Conservation (phyloP, 805 yeast genomes). For the Cephaloascus albidus region DNA sequence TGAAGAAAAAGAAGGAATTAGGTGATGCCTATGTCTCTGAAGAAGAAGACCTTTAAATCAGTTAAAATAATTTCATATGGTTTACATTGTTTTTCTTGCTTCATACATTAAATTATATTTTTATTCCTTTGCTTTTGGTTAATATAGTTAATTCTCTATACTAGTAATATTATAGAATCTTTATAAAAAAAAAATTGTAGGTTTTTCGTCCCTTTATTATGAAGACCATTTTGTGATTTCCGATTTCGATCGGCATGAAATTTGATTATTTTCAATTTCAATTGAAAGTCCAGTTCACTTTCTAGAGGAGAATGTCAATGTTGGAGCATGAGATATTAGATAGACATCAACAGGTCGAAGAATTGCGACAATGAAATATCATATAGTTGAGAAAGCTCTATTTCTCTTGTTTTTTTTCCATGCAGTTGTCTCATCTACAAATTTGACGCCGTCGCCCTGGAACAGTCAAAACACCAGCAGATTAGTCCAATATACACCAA, state of each 20-base stretch:
- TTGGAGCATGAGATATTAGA: constrained; percentile 5
- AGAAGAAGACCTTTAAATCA: constrained; percentile 73
- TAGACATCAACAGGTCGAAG: constrained; percentile 1
- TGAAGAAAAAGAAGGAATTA: constrained; percentile 99
- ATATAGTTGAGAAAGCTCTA: neutral
- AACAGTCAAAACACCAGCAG: neutral
- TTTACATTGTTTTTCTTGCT: constrained; percentile 1
- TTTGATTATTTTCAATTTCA: too few relatives aligned
- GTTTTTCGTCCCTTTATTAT: too few relatives aligned
- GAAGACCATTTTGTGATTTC: too few relatives aligned
- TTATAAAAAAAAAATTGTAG: too few relatives aligned
- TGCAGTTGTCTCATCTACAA: neutral
- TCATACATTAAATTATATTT: too few relatives aligned
- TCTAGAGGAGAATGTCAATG: too few relatives aligned
- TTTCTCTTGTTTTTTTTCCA: neutral
- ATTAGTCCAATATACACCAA: neutral
- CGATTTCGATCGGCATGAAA: too few relatives aligned
- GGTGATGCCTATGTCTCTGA: constrained; percentile 97
- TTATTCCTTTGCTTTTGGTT: too few relatives aligned
- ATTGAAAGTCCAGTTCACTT: too few relatives aligned
- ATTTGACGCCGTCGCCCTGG: neutral
- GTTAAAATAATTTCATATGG: too few relatives aligned
- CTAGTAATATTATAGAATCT: too few relatives aligned
- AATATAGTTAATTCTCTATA: too few relatives aligned
- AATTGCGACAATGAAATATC: neutral